phyloP scores from a whole-genome alignment of 169 alveolate species.

The Eimeria acervulina region DNA sequence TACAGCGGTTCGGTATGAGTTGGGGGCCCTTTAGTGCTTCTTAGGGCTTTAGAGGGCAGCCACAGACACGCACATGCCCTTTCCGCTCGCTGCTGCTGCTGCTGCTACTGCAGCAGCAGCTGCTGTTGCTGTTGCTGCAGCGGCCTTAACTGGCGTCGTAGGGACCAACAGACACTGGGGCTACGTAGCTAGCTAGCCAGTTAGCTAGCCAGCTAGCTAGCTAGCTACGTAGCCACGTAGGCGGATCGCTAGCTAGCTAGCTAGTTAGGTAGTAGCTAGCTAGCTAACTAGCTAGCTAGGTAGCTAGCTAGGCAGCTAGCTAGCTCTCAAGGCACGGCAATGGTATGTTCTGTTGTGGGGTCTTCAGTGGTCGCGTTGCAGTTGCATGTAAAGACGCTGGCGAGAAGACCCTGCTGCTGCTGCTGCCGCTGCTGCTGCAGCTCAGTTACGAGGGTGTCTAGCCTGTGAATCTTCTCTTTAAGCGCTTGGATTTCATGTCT shows the following conservation, averaged over 20 bases:
- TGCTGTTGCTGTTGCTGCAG: background rate
- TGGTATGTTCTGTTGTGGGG: background rate
- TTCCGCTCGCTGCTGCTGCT: background rate
- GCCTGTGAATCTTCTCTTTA: background rate
- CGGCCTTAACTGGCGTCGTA: background rate
- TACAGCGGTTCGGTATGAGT: too few species aligned
- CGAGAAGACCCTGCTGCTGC: conserved; percentile 28
- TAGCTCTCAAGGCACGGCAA: background rate
- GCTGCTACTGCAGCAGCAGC: background rate
- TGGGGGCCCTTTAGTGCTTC: too few species aligned
- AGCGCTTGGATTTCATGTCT: background rate
- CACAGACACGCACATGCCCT: background rate
- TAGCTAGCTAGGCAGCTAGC: background rate
- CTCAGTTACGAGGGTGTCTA: background rate
- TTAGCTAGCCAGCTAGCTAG: background rate
- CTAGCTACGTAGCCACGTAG: background rate
- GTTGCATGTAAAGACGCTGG: background rate
- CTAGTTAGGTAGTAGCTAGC: background rate
- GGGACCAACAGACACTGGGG: background rate
- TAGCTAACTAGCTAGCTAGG: background rate
- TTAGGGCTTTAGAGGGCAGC: conserved; percentile 1
- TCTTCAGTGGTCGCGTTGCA: background rate
- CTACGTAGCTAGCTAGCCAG: background rate
- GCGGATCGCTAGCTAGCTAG: background rate
- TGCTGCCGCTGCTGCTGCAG: conserved; percentile 65